Conservation (phyloP, 805 yeast species). For the Metschnikowia bowlesiae region DNA sequence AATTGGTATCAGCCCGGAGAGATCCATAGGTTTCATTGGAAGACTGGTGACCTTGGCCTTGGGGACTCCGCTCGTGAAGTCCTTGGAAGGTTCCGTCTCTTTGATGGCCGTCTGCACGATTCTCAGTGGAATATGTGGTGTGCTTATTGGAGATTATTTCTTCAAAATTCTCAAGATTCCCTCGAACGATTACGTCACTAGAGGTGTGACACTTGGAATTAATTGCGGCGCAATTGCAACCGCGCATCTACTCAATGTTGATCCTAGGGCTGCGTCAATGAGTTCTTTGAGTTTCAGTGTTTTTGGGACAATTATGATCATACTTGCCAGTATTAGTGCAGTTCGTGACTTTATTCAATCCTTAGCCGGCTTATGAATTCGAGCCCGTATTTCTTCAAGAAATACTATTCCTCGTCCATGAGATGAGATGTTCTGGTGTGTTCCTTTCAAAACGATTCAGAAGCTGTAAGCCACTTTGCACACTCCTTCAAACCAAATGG, state of each 20-base stretch:
- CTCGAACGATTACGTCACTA: conserved; percentile 62
- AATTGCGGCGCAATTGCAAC: conserved; percentile 84
- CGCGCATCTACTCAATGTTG: conserved; percentile 62
- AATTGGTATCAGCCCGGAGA: conserved; percentile 55
- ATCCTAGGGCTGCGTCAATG: conserved; percentile 79
- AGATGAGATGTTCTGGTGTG: neutral
- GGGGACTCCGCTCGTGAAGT: conserved; percentile 68
- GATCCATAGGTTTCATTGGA: conserved; percentile 73
- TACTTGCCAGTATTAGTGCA: conserved; percentile 54
- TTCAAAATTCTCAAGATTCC: conserved; percentile 50
- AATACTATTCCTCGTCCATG: neutral
- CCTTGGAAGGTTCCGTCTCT: conserved; percentile 64
- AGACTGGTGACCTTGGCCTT: conserved; percentile 75
- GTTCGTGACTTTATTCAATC: conserved; percentile 36
- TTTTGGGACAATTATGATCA: conserved; percentile 70
- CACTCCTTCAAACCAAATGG: too few relatives aligned
- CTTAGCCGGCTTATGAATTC: conserved; percentile 41
- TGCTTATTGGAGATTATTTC: conserved; percentile 54
- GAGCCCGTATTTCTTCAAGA: neutral
- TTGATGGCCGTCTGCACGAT: conserved; percentile 78
- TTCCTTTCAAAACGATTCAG: too few relatives aligned
- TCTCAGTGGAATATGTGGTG: conserved; percentile 72
- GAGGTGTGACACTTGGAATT: conserved; percentile 74
- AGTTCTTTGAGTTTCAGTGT: conserved; percentile 66
- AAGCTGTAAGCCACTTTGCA: too few relatives aligned